Evolutionary conservation across 352 stramenopile genomes (phyloP).

Genomic region (Phytopythium sindhum): DNA sequence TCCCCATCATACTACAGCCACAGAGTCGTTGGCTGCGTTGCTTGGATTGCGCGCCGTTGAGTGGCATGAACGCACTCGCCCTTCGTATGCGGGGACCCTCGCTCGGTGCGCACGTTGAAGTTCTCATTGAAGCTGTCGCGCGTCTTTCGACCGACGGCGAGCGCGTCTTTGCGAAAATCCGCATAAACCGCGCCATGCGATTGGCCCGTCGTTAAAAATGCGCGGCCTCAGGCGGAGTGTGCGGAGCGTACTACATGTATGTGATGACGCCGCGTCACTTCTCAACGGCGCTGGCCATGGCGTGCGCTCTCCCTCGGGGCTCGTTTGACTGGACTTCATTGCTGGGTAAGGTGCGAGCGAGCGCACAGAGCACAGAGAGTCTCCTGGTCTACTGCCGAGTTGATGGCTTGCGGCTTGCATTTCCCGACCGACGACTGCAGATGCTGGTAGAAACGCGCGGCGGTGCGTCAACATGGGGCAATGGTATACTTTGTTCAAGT

Average conservation of each 20-base stretch:
- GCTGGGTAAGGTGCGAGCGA: too few relatives aligned
- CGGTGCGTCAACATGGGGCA: too few relatives aligned
- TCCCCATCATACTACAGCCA: background rate
- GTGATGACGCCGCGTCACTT: background rate
- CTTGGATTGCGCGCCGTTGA: background rate
- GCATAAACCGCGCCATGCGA: background rate
- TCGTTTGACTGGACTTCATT: too few relatives aligned
- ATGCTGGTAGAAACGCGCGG: too few relatives aligned
- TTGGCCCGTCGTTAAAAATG: constrained; percentile 5
- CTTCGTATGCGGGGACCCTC: background rate
- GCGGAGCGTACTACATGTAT: too few relatives aligned
- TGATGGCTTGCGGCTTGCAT: too few relatives aligned
- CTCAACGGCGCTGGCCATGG: background rate
- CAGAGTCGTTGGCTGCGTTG: background rate
- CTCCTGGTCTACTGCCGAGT: background rate
- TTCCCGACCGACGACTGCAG: too few relatives aligned
- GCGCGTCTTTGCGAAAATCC: too few relatives aligned
- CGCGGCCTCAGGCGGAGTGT: background rate
- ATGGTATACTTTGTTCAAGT: too few relatives aligned
- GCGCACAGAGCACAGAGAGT: too few relatives aligned
- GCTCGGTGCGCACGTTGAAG: background rate
- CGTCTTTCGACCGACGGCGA: background rate
- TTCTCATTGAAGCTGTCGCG: constrained; percentile 1
- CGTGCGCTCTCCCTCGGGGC: background rate
- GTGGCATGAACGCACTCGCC: background rate